A percentile compares a stretch with the other conserved stretches of the same genome.
Evolutionary conservation across 768 basidiomycete genomes (phyloP).

Genomic region (Psilocybe azurescens): DNA sequence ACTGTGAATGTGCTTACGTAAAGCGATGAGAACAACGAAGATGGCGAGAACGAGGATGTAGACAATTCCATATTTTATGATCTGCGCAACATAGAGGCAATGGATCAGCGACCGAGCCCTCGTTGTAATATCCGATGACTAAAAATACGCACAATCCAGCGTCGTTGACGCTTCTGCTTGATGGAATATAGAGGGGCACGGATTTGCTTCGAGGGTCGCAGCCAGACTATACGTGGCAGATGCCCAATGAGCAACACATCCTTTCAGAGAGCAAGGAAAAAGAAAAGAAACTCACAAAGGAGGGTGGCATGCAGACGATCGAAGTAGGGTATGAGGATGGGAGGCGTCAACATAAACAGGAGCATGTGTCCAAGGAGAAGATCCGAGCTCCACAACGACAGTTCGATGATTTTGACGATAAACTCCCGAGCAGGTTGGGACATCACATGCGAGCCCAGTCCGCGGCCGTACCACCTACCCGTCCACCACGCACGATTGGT

Average conservation of each 20-base stretch:
- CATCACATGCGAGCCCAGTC: constrained; percentile 88
- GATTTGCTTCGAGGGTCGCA: constrained; percentile 93
- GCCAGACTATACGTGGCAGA: constrained; percentile 70
- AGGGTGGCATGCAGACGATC: constrained; percentile 91
- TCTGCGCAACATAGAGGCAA: constrained; percentile 43
- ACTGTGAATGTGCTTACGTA: constrained; percentile 58
- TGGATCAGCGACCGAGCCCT: constrained; percentile 4
- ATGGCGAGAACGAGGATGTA: constrained; percentile 71
- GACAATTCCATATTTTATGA: constrained; percentile 82
- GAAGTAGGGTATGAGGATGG: constrained; percentile 88
- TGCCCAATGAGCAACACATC: constrained; percentile 21
- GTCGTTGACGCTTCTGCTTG: constrained; percentile 88
- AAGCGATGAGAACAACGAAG: constrained; percentile 77
- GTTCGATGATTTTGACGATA: constrained; percentile 96
- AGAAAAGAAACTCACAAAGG: constrained; percentile 70
- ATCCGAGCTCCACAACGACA: constrained; percentile 95
- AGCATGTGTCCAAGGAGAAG: constrained; percentile 87
- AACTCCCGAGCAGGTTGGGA: constrained; percentile 99
- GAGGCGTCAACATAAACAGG: constrained; percentile 89
- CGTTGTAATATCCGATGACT: constrained; percentile 3
- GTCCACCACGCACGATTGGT: constrained; percentile 99
- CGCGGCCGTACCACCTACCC: constrained; percentile 95
- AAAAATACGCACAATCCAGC: constrained; percentile 75
- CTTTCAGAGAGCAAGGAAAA: not conserved
- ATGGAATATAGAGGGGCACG: constrained; percentile 89